These are phyloP conservation scores for Barbarea vulgaris DNA, from an alignment of 345 rosid genomes.

Conservation along the genomic window DNA sequence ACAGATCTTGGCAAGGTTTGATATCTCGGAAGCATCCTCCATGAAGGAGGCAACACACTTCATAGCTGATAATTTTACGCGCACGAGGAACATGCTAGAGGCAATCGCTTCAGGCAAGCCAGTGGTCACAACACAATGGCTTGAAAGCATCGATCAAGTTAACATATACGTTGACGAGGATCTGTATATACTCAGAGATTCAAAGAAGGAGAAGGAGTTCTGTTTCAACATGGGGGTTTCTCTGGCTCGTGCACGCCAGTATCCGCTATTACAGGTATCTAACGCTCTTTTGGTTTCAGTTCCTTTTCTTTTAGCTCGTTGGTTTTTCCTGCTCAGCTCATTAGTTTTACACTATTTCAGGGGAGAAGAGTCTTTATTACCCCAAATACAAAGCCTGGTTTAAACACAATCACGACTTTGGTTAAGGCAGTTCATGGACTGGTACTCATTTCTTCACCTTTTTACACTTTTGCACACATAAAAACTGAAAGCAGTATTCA, in stretches of 20 bases:
- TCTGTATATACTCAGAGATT: constrained; percentile 60
- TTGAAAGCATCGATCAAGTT: constrained; percentile 72
- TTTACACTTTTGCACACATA: neutral
- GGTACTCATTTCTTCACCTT: constrained; percentile 42
- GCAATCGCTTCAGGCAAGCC: constrained; percentile 88
- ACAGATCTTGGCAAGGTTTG: constrained; percentile 74
- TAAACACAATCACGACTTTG: constrained; percentile 63
- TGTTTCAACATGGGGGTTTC: constrained; percentile 76
- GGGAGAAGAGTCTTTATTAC: constrained; percentile 71
- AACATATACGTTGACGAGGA: constrained; percentile 72
- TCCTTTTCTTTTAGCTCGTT: constrained; percentile 5
- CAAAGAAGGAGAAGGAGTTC: constrained; percentile 74
- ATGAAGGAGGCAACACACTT: constrained; percentile 82
- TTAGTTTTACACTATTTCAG: constrained; percentile 43
- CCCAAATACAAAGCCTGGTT: constrained; percentile 67
- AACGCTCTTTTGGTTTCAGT: neutral
- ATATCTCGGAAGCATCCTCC: constrained; percentile 60
- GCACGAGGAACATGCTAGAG: constrained; percentile 88
- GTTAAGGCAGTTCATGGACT: constrained; percentile 70
- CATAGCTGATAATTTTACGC: constrained; percentile 70
- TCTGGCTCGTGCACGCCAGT: constrained; percentile 66
- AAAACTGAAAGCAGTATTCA: neutral
- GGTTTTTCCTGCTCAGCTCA: constrained; percentile 22
- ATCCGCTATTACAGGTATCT: constrained; percentile 61
- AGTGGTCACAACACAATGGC: constrained; percentile 80